phyloP scores from a whole-genome alignment of 176 grass and related monocot species.

The Puya raimondii region DNA sequence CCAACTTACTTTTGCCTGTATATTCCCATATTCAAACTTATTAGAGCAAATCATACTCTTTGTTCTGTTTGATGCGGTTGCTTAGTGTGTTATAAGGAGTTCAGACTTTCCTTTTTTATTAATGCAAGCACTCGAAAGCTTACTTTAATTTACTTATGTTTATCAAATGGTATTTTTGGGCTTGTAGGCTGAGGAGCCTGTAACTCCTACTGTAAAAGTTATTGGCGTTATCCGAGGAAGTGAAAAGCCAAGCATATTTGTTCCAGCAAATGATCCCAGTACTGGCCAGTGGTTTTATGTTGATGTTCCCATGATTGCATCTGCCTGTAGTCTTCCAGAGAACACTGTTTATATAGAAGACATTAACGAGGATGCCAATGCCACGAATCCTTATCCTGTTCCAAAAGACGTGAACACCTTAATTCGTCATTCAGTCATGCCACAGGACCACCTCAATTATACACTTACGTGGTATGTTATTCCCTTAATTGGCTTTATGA shows the following conservation, averaged over 20 bases:
- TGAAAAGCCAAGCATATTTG: conserved; percentile 95
- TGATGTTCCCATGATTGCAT: conserved; percentile 71
- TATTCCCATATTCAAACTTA: neutral
- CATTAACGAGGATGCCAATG: conserved; percentile 55
- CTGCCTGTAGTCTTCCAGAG: conserved; percentile 58
- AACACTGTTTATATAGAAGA: conserved; percentile 74
- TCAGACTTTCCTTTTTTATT: no score
- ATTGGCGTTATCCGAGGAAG: conserved; percentile 80
- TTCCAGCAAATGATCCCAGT: conserved; percentile 77
- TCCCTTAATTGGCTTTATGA: neutral
- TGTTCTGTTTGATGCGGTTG: neutral
- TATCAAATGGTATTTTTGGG: conserved; percentile 17
- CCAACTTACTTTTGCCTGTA: neutral
- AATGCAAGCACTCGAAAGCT: no score
- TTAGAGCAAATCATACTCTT: neutral
- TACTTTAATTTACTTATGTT: conserved; percentile 7
- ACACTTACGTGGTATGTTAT: conserved; percentile 63
- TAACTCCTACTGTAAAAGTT: conserved; percentile 39
- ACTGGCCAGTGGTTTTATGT: conserved; percentile 92
- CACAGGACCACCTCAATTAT: conserved; percentile 84
- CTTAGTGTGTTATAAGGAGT: no score
- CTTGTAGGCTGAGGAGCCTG: conserved; percentile 47
- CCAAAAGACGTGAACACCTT: conserved; percentile 85
- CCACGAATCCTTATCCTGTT: conserved; percentile 81
- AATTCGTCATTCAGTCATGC: conserved; percentile 85